Base-by-base conservation (phyloP, 2,329 filamentous ascomycete species). In the Xylariaceae sp. region DNA sequence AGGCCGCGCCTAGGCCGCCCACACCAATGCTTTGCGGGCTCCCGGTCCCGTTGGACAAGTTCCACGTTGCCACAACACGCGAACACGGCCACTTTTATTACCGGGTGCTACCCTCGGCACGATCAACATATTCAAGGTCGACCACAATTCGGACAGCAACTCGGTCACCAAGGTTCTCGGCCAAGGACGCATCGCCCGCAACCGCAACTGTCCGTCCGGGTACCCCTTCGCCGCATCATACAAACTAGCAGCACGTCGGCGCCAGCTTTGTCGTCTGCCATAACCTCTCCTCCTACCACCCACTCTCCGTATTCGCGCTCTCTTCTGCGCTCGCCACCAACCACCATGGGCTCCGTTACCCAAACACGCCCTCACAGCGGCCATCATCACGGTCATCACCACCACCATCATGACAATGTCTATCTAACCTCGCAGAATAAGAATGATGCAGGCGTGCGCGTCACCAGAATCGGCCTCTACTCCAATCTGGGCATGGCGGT, bases 401-500 rank as follows among this genome's bases (percentile, higher is more conserved):
- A 89, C 69, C 84, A 88, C 69, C 88, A 91, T 68, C 88, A 94
- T 71, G 90, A 96, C 72, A 94, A 89, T 73, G 81, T 84, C 42
- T 94, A 90, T 69, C 79, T 95, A 48, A 87, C 84, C 3, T 92
- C 88, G 5, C 79, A 78, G 60, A 89, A 95, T 74, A 94, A 90
- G 73, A 87, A 88, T 62, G 94, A 99, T 73, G 91, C 94, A 48
- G 90, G 90, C 62, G 95, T 96, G 65, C 86, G 91, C 65, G 96
- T 96, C 68, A 99, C 94, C 50, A 80, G 90, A 61, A 87, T 97
- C 65, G 90, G 90, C 30, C 79, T 95, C 45, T 88, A 86, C 67
- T 89, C 91, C 64, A 99, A 99, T 71, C 77, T 97, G 51, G 86
- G 85, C 68, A 97, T 99, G 91, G 94, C 92, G 48, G 78, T 97